phyloP scores from a whole-genome alignment of 1,284 basidiomycete species.

The Austroboletus novae-zelandiae region DNA sequence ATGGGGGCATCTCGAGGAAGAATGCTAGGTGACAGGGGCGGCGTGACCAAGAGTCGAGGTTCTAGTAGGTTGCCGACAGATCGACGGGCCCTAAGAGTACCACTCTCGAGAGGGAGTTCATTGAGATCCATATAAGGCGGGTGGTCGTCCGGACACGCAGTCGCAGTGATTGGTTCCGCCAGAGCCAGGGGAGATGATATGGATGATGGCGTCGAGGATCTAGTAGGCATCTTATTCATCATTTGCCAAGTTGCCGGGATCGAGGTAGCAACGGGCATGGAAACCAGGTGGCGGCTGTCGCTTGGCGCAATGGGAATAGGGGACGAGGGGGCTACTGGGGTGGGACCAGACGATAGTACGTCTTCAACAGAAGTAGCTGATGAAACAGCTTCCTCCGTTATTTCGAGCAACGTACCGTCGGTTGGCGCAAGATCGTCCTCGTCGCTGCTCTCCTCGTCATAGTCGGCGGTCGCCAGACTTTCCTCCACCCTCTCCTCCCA shows the following conservation, averaged over 20 bases:
- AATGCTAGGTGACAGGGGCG: conserved; percentile 71
- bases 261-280: conserved; percentile 24
- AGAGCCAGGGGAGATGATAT: conserved; percentile 79
- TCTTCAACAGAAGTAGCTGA: conserved; percentile 34
- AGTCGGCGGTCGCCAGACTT: conserved; percentile 55
- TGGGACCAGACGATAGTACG: conserved; percentile 53
- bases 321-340: conserved; percentile 64
- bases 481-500: conserved; percentile 90
- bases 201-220: conserved; percentile 81
- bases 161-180: conserved; percentile 75
- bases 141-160: conserved; percentile 52
- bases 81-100: conserved; percentile 54
- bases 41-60: conserved; percentile 64
- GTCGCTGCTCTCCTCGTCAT: conserved; percentile 46
- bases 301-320: conserved; percentile 45
- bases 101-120: conserved; percentile 38
- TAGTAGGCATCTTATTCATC: conserved; percentile 59
- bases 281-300: conserved; percentile 24
- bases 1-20: conserved; percentile 53
- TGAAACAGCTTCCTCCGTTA: conserved; percentile 22
- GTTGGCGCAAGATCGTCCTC: conserved; percentile 39
- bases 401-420: conserved; percentile 31
- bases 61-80: conserved; percentile 67
- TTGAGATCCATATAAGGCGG: conserved; percentile 64
- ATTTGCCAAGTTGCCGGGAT: conserved; percentile 41